These are phyloP conservation scores for Podospora pseudopauciseta DNA, from an alignment of 495 filamentous ascomycete species.

Conservation along the genomic window DNA sequence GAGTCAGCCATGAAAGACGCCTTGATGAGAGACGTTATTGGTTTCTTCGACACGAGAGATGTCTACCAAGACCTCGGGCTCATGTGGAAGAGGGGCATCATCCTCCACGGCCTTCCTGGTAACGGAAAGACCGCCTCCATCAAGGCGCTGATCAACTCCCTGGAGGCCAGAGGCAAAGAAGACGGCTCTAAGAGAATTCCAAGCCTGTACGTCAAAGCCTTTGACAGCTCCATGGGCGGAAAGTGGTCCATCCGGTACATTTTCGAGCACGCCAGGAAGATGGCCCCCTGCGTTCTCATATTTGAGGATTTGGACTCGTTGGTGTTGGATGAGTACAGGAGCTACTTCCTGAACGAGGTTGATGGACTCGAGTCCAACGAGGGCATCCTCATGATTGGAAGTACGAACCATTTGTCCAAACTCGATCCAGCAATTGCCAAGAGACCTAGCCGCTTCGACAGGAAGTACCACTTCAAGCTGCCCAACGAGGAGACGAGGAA, in stretches of 20 bases:
- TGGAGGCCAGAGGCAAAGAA: slow-evolving; percentile 20
- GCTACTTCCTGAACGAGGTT: slow-evolving; percentile 51
- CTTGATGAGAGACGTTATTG: slow-evolving; percentile 50
- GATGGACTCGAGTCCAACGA: slow-evolving; percentile 54
- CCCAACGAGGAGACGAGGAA: slow-evolving; percentile 44
- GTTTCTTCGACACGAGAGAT: slow-evolving; percentile 51
- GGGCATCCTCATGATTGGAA: slow-evolving; percentile 56
- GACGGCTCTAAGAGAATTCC: slow-evolving; percentile 37
- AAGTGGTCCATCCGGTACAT: slow-evolving; percentile 41
- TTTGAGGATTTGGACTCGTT: slow-evolving; percentile 64
- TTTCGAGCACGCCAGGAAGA: slow-evolving; percentile 42
- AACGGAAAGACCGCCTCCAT: slow-evolving; percentile 60
- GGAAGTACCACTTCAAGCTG: slow-evolving; percentile 54
- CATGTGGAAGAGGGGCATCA: slow-evolving; percentile 56
- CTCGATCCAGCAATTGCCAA: slow-evolving; percentile 54
- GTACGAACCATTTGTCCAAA: slow-evolving; percentile 50
- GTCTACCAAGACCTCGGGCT: slow-evolving; percentile 50
- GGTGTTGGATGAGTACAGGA: slow-evolving; percentile 43
- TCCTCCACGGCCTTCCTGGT: slow-evolving; percentile 49
- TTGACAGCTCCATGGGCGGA: slow-evolving; percentile 33
- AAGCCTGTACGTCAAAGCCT: slow-evolving; percentile 54
- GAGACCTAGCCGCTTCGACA: slow-evolving; percentile 56
- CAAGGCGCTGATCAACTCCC: slow-evolving; percentile 55
- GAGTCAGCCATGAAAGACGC: slow-evolving; percentile 50
- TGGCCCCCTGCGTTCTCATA: slow-evolving; percentile 44